Evolutionary conservation across 176 grass and related monocot genomes (phyloP).

Genomic region (Saccharum spontaneum): DNA sequence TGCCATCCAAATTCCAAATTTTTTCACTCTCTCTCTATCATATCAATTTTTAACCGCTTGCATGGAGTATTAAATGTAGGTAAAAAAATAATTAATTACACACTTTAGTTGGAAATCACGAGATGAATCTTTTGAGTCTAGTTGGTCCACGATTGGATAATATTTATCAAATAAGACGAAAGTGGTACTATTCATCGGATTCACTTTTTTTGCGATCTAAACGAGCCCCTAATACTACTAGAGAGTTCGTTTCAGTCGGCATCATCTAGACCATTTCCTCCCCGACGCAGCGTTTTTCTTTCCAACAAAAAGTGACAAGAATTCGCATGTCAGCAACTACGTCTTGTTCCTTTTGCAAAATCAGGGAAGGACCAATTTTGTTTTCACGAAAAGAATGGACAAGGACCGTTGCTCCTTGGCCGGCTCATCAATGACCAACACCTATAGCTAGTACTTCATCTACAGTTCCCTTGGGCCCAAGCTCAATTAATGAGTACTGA

Average conservation of each 20-base stretch:
- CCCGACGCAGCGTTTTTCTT: background rate
- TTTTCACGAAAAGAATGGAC: background rate
- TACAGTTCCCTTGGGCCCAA: background rate
- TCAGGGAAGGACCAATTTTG: background rate
- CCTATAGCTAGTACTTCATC: background rate
- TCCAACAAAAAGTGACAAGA: background rate
- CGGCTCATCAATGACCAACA: background rate
- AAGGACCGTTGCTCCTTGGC: background rate
- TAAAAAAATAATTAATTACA: no score
- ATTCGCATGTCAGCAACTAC: background rate
- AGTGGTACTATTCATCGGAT: no score
- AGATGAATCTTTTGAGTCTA: no score
- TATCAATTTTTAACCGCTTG: no score
- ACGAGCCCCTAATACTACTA: background rate
- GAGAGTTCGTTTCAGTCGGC: conserved; percentile 15
- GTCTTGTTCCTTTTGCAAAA: background rate
- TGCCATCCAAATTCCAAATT: no score
- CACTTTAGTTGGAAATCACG: no score
- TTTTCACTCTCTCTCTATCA: no score
- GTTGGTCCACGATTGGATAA: no score
- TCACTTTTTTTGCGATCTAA: no score
- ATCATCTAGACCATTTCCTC: background rate
- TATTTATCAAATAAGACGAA: no score
- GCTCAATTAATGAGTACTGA: background rate
- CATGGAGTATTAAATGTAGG: no score